Conservation (phyloP, 768 basidiomycete species). For the Psilocybe subaeruginosa region DNA sequence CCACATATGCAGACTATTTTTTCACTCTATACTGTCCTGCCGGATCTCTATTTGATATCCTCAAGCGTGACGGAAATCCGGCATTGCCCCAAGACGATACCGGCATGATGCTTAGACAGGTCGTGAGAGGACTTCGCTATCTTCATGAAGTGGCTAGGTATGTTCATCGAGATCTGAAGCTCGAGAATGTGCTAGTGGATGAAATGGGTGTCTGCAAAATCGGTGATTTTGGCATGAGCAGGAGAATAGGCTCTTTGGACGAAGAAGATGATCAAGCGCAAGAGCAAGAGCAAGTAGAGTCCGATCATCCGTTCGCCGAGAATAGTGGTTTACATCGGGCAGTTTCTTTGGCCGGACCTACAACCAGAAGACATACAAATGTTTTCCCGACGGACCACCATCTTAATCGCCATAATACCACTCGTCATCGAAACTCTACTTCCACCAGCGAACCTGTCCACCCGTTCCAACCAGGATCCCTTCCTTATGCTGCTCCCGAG, state of each 20-base stretch:
- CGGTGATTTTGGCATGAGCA: constrained; percentile 83
- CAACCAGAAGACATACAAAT: constrained; percentile 27
- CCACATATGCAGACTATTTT: constrained; percentile 71
- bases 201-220: constrained; percentile 87
- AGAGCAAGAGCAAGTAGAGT: constrained; percentile 28
- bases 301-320: constrained; percentile 8
- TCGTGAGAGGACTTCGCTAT: constrained; percentile 82
- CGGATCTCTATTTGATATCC: constrained; percentile 83
- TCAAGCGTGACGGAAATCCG: constrained; percentile 69
- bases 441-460: constrained; percentile 31
- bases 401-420: constrained; percentile 41
- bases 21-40: constrained; percentile 85
- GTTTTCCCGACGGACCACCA: constrained; percentile 32
- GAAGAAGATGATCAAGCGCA: constrained; percentile 36
- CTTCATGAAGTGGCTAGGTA: constrained; percentile 76
- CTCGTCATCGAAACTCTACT: constrained; percentile 56
- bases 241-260: constrained; percentile 54
- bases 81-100: constrained; percentile 77
- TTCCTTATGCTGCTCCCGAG: constrained; percentile 92
- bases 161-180: constrained; percentile 94
- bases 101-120: constrained; percentile 85
- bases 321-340: constrained; percentile 38
- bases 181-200: constrained; percentile 95
- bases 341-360: constrained; percentile 39
- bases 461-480: constrained; percentile 72